phyloP scores from a whole-genome alignment of 768 basidiomycete species.

The Dentipellis sp. region DNA sequence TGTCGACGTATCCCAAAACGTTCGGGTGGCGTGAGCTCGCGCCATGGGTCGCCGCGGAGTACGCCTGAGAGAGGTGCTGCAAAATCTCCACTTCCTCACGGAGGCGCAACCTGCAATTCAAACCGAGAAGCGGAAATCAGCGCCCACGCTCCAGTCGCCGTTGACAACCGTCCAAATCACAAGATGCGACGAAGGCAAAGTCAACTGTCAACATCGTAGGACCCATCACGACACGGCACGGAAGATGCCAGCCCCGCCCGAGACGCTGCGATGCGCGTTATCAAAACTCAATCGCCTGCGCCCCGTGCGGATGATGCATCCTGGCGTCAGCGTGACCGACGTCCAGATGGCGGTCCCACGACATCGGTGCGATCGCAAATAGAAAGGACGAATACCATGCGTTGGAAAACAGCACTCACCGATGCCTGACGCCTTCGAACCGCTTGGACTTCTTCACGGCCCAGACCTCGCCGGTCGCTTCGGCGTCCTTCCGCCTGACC shows the following conservation, averaged over 20 bases:
- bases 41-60: conserved; percentile 20
- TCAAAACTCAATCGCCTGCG: neutral
- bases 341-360: neutral
- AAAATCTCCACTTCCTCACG: conserved; percentile 93
- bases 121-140: neutral
- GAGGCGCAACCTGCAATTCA: conserved; percentile 56
- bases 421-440: conserved; percentile 85
- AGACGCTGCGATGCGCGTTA: neutral
- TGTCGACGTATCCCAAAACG: conserved; percentile 82
- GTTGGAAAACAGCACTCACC: conserved; percentile 39
- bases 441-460: conserved; percentile 94
- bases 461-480: conserved; percentile 36
- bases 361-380: neutral
- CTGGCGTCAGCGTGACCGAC: neutral
- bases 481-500: conserved; percentile 56
- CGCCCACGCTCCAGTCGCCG: too few relatives aligned
- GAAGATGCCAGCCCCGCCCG: neutral
- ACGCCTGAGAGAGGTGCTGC: conserved; percentile 50
- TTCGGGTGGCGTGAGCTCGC: conserved; percentile 51
- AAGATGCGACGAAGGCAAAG: neutral
- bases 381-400: neutral
- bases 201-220: neutral
- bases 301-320: neutral
- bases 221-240: conserved; percentile 1
- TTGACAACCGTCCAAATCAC: too few relatives aligned